Base-by-base conservation (phyloP, 148 eudicot genomes). In the Cornus florida region DNA sequence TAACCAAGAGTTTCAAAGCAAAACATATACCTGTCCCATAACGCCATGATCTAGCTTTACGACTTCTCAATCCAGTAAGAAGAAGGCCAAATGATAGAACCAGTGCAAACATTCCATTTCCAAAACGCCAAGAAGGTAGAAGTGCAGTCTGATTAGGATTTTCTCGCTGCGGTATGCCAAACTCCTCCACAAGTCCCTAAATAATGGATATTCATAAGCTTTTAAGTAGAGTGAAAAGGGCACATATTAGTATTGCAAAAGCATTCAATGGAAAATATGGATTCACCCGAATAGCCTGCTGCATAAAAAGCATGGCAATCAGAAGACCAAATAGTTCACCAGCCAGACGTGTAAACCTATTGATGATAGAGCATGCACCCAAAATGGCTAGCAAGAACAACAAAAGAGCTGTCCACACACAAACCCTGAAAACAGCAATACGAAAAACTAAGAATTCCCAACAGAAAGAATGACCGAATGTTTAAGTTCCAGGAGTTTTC, bases 221-320 rank as follows among this genome's bases (percentile, higher is more conserved):
- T n/a, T 38, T 11, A 69, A 53, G 4, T 28, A 50, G 4, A 14
- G 50, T 12, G 46, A 50, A 57, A 67, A 48, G 38, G 2, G 22
- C 41, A 67, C 62, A 31, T 16, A 48, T 76, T 43, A 31, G 31
- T 28, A 66, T 11, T 75, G 59, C 69, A 22, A 62, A 43, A 69
- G 43, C n/a, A 10, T 64, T 56, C 24, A 32, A 28, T 0, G 43
- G 41, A 2, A 20, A n/a, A 57, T 3, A 43, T 43, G 48, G 48
- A 83, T 92, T 93, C 85, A 93, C 97, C 81, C 90, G 89, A 74
- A 96, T 89, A 71, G 99, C 99, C 87, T 96, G 91, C 86, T 96
- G 99, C 98, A 96, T 94, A 87, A 96, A 96, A 77, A 96, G 98
- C 98, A 94, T 96, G 24, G 95, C 99, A 78, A 96, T 96, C n/a